These are phyloP conservation scores for Saccharomycopsis hybrid DNA, from an alignment of 1,139 yeast species.

Conservation along the genomic window DNA sequence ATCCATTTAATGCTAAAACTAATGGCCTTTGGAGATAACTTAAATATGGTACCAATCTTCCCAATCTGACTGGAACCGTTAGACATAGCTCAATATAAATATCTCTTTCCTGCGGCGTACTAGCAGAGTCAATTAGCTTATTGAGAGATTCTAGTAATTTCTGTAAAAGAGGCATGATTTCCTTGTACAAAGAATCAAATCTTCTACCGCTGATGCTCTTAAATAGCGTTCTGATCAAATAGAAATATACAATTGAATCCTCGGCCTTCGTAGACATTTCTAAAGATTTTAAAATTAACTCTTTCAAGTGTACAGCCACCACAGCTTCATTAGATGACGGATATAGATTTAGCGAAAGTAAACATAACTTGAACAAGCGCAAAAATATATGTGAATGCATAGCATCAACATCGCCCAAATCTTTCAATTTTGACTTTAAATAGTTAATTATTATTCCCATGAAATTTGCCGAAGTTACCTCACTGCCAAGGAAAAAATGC, in stretches of 20 bases:
- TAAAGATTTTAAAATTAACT: constrained; percentile 73
- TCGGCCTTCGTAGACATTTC: constrained; percentile 80
- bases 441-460: constrained; percentile 81
- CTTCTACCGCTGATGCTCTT: constrained; percentile 96
- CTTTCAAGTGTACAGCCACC: constrained; percentile 71
- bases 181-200: constrained; percentile 85
- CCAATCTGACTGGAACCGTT: constrained; percentile 90
- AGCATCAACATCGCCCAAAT: constrained; percentile 73
- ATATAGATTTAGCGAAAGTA: constrained; percentile 91
- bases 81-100: constrained; percentile 90
- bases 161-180: constrained; percentile 85
- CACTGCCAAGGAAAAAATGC: constrained; percentile 90
- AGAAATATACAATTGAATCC: constrained; percentile 87
- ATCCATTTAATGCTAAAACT: constrained; percentile 83
- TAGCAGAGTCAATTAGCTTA: constrained; percentile 72
- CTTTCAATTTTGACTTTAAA: constrained; percentile 59
- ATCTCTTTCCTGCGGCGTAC: constrained; percentile 87
- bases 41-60: constrained; percentile 89
- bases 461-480: constrained; percentile 86
- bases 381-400: constrained; percentile 77
- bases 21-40: constrained; percentile 84
- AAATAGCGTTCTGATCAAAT: constrained; percentile 80
- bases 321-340: constrained; percentile 86
- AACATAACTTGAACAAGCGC: constrained; percentile 81
- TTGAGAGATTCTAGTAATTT: constrained; percentile 80